Evolutionary conservation across 768 basidiomycete species (phyloP), one percentile per base, ranked within the genome.

Genomic region (Mycena sanguinolenta): DNA sequence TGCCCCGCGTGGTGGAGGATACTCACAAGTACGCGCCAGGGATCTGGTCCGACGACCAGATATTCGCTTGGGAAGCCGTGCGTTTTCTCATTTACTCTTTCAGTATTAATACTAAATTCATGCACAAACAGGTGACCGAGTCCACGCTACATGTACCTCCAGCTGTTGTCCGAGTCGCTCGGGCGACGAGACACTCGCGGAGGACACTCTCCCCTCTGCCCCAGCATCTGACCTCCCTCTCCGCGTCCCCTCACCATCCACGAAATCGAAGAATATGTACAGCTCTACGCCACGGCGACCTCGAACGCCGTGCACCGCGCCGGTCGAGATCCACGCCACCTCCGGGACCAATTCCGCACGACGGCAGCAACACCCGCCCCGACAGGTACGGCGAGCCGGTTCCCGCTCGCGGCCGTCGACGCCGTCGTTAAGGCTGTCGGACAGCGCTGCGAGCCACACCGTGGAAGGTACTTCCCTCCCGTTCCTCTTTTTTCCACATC

Each of bases 91-190:
- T n/a, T 17, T 7, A 5, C 44, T 7, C 52, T 16, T 1, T 30
- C 6, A 5, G 8, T n/a, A 46, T 46, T 4, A 34, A 34, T 10
- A 9, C 23, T 49, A 12, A 55, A 27, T 14, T 60, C 58, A n/a
- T n/a, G 7, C 16, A 32, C 23, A 13, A 19, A n/a, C 27, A 74
- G 75, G 28, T 73, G 64, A 73, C 19, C 36, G 54, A 14, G 75
- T 76, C 7, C 75, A 76, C 32, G 69, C 73, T 79, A 79, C 77
- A 83, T 88, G 58, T 85, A 78, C 75, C 44, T 81, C 30, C 88
- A 90, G 71, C 79, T 87, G 1, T 88, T n/a, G n/a, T n/a, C n/a
- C n/a, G n/a, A 87, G 79, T 88, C 87, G 0, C 74, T 88, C 3
- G 87, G n/a, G n/a, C n/a, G 85, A 0, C 82, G 84, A 5, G 74